These are phyloP conservation scores for Clavispora phyllophila DNA, from an alignment of 805 yeast species.

Conservation along the genomic window DNA sequence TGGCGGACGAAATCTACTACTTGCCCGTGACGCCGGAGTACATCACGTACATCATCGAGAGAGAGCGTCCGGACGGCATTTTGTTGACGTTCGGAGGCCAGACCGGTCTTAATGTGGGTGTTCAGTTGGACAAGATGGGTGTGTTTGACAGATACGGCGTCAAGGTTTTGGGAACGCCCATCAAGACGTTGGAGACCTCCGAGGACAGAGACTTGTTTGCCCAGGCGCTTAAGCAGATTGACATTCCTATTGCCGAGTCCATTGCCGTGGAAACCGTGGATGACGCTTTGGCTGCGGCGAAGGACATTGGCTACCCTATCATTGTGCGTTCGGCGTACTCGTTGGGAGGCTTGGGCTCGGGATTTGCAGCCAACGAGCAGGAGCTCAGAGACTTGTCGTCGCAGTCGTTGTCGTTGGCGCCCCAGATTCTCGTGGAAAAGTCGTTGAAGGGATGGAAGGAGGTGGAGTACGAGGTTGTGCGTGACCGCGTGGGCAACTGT, in stretches of 20 bases:
- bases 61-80: conserved; percentile 95
- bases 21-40: conserved; percentile 97
- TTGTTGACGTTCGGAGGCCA: conserved; percentile 97
- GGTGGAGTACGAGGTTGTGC: conserved; percentile 96
- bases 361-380: conserved; percentile 79
- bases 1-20: conserved; percentile 93
- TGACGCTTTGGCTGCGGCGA: conserved; percentile 90
- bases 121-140: conserved; percentile 90
- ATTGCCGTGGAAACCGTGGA: conserved; percentile 92
- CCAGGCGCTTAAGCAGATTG: conserved; percentile 88
- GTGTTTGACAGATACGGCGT: conserved; percentile 85
- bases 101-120: conserved; percentile 95
- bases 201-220: conserved; percentile 98
- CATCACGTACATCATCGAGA: conserved; percentile 89
- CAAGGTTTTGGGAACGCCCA: conserved; percentile 96
- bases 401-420: conserved; percentile 83
- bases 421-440: conserved; percentile 94
- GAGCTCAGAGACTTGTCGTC: conserved; percentile 86
- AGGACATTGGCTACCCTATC: conserved; percentile 84
- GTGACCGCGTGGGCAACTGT: conserved; percentile 95
- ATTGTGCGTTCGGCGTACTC: conserved; percentile 98
- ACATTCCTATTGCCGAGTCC: conserved; percentile 95
- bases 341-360: conserved; percentile 96
- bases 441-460: conserved; percentile 99
- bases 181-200: conserved; percentile 89